A percentile compares a stretch with the other conserved stretches of the same genome.
These are phyloP conservation scores for Zea luxurians DNA, from an alignment of 176 grass and related monocot species.

Conservation along the genomic window DNA sequence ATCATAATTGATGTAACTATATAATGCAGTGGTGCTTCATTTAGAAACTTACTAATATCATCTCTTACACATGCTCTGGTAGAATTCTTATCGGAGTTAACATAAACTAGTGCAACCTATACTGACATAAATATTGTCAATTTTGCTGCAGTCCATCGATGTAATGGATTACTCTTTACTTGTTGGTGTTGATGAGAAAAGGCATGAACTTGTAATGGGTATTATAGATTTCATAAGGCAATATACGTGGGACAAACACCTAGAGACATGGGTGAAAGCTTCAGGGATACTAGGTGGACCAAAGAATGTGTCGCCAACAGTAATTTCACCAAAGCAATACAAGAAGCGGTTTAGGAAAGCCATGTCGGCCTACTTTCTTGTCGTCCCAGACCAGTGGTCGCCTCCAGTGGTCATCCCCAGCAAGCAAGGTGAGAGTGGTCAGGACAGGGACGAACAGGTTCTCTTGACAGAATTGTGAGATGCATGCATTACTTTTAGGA, in stretches of 20 bases:
- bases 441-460: conserved; percentile 49
- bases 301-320: conserved; percentile 85
- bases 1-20: neutral
- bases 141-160: conserved; percentile 79
- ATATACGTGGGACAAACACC: conserved; percentile 98
- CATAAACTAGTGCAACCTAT: conserved; percentile 24
- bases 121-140: conserved; percentile 28
- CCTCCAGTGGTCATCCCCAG: conserved; percentile 42
- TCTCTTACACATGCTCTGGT: neutral
- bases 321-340: conserved; percentile 98
- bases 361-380: conserved; percentile 92
- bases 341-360: conserved; percentile 95
- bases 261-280: conserved; percentile 98
- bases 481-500: conserved; percentile 32
- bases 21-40: conserved; percentile 2
- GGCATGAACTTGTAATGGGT: conserved; percentile 79
- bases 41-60: neutral
- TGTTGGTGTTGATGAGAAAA: conserved; percentile 90
- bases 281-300: conserved; percentile 94
- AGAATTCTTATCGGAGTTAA: conserved; percentile 24
- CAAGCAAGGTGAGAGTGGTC: conserved; percentile 53
- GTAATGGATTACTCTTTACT: conserved; percentile 98
- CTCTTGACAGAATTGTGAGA: conserved; percentile 29
- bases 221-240: conserved; percentile 99
- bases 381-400: conserved; percentile 91